Conservation (phyloP, 495 filamentous ascomycete genomes). For the Lepidopterella palustris region DNA sequence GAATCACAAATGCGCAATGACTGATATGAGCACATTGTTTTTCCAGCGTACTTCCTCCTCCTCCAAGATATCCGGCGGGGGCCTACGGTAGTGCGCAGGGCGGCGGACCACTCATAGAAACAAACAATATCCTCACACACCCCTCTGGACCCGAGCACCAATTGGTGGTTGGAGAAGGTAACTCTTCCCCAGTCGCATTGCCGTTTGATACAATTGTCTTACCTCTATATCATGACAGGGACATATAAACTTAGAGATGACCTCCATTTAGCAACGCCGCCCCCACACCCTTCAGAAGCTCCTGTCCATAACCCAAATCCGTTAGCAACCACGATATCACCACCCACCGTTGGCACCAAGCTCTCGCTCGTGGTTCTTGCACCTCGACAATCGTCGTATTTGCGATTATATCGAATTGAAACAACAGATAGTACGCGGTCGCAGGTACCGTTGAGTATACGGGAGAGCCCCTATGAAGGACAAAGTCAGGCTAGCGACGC, state of each 20-base stretch:
- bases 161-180: constrained; percentile 90
- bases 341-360: constrained; percentile 80
- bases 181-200: neutral
- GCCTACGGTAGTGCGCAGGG: constrained; percentile 58
- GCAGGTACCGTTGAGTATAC: constrained; percentile 38
- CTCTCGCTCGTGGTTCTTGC: constrained; percentile 68
- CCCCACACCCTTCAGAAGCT: constrained; percentile 88
- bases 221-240: constrained; percentile 46
- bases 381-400: constrained; percentile 50
- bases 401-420: constrained; percentile 46
- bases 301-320: constrained; percentile 81
- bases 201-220: constrained; percentile 3
- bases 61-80: constrained; percentile 70
- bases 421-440: constrained; percentile 42
- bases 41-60: constrained; percentile 70
- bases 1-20: neutral
- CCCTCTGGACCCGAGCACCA: constrained; percentile 73
- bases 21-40: constrained; percentile 5
- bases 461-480: constrained; percentile 32
- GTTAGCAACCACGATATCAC: constrained; percentile 71
- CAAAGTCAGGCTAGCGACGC: constrained; percentile 32
- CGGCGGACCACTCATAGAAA: constrained; percentile 70
- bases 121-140: constrained; percentile 77
- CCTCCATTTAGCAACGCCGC: constrained; percentile 86
- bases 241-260: constrained; percentile 85